A percentile compares a stretch with the other conserved stretches of the same genome.
Evolutionary conservation across 208 protist species (phyloP).

Genomic region (Trypanosomatidae sp.): DNA sequence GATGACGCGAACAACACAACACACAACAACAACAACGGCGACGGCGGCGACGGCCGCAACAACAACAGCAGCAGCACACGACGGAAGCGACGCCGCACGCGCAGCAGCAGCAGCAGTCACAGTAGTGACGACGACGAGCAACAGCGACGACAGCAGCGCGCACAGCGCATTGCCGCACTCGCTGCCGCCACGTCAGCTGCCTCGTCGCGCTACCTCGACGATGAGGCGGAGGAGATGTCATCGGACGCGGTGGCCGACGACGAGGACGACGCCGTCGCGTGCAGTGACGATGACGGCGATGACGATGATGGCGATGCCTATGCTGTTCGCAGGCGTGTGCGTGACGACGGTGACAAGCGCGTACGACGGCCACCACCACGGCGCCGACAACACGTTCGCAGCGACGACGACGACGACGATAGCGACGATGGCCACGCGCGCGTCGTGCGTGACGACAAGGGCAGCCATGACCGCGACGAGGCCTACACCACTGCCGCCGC

Average conservation of each 20-base stretch:
- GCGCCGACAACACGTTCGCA: not conserved
- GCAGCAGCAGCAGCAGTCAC: not conserved
- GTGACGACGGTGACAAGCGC: not conserved
- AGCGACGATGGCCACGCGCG: slow-evolving; percentile 1
- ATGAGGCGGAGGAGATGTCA: slow-evolving; percentile 64
- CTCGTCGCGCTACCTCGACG: slow-evolving; percentile 56
- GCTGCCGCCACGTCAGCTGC: slow-evolving; percentile 19
- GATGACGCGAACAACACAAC: too few species aligned
- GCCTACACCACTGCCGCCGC: not conserved
- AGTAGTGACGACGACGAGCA: not conserved
- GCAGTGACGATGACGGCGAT: slow-evolving; percentile 7
- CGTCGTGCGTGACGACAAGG: not conserved
- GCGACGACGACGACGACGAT: slow-evolving; percentile 2
- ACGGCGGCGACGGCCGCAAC: too few species aligned
- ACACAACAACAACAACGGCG: too few species aligned
- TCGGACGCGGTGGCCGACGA: slow-evolving; percentile 13
- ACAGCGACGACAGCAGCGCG: too few species aligned
- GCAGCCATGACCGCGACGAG: not conserved
- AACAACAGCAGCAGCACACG: too few species aligned
- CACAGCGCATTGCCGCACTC: too few species aligned
- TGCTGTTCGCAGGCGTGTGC: not conserved
- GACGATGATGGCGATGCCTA: not conserved
- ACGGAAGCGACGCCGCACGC: too few species aligned
- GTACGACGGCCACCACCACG: not conserved
- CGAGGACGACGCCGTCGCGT: slow-evolving; percentile 8